Evolutionary conservation across 345 rosid species (phyloP).

Genomic region (Populus simonii): DNA sequence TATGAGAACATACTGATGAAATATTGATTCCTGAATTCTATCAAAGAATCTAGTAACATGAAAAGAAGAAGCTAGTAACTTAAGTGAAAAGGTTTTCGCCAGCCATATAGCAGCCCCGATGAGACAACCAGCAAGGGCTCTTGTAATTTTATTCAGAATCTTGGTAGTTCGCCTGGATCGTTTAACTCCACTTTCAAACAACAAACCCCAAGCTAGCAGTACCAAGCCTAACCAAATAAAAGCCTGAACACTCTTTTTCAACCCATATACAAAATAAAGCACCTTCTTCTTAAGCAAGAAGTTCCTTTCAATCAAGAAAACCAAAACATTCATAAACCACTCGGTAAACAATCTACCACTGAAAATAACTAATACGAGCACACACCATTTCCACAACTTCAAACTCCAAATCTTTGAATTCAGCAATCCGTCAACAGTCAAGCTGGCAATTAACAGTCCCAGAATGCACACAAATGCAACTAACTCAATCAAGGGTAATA

Average conservation of each 20-base stretch:
- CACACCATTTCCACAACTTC: conserved; percentile 59
- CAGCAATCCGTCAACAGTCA: conserved; percentile 31
- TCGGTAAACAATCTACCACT: conserved; percentile 49
- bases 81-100: conserved; percentile 47
- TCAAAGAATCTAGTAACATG: conserved; percentile 58
- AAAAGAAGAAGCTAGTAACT: conserved; percentile 52
- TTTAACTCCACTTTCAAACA: conserved; percentile 42
- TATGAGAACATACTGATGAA: conserved; percentile 53
- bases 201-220: conserved; percentile 52
- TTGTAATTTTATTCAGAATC: conserved; percentile 40
- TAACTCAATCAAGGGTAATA: conserved; percentile 29
- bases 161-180: conserved; percentile 32
- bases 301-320: conserved; percentile 54
- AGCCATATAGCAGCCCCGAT: conserved; percentile 51
- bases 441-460: conserved; percentile 36
- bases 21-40: conserved; percentile 59
- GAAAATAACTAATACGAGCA: conserved; percentile 42
- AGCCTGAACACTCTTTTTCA: conserved; percentile 49
- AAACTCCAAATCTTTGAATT: conserved; percentile 36
- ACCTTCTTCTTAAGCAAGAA: conserved; percentile 62
- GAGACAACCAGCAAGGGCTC: conserved; percentile 44
- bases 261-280: conserved; percentile 55
- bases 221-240: conserved; percentile 48
- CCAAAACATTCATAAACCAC: conserved; percentile 45
- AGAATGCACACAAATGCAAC: conserved; percentile 22